These are phyloP conservation scores for Kodamaea sagamina DNA, from an alignment of 805 yeast species.

Conservation along the genomic window DNA sequence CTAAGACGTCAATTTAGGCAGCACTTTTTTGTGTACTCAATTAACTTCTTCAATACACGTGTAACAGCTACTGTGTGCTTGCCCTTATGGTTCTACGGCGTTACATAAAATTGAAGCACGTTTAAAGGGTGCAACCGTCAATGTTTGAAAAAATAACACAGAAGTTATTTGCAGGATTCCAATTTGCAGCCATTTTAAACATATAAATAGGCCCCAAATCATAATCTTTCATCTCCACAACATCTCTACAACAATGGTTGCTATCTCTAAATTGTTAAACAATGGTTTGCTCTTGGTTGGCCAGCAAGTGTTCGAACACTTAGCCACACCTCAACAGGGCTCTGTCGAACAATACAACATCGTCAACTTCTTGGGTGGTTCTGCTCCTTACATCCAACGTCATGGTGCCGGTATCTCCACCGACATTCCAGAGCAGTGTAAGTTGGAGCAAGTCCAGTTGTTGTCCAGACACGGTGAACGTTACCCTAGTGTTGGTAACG, in stretches of 20 bases:
- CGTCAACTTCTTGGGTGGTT: conserved; percentile 53
- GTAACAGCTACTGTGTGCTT: too few species aligned
- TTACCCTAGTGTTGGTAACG: conserved; percentile 48
- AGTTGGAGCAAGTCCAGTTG: conserved; percentile 67
- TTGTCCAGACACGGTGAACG: conserved; percentile 82
- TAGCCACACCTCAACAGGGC: conserved; percentile 44
- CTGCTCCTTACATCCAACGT: conserved; percentile 56
- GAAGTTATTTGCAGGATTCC: too few species aligned
- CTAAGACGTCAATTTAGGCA: too few species aligned
- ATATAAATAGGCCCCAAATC: too few species aligned
- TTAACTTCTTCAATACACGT: too few species aligned
- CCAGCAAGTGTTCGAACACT: conserved; percentile 29
- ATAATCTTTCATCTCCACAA: too few species aligned
- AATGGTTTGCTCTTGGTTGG: conserved; percentile 32
- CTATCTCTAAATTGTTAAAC: conserved; percentile 30
- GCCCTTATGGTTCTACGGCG: too few species aligned
- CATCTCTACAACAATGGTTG: conserved; percentile 25
- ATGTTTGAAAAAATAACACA: too few species aligned
- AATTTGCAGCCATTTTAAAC: too few species aligned
- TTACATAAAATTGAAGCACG: too few species aligned
- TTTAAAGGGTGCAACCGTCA: too few species aligned
- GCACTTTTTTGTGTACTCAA: too few species aligned
- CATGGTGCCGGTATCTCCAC: conserved; percentile 55
- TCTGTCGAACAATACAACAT: conserved; percentile 48
- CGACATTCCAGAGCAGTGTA: conserved; percentile 53